Evolutionary conservation across 208 protist genomes (phyloP), one percentile per base, ranked within the genome.

Genomic region (Acanthamoeba castellanii): DNA sequence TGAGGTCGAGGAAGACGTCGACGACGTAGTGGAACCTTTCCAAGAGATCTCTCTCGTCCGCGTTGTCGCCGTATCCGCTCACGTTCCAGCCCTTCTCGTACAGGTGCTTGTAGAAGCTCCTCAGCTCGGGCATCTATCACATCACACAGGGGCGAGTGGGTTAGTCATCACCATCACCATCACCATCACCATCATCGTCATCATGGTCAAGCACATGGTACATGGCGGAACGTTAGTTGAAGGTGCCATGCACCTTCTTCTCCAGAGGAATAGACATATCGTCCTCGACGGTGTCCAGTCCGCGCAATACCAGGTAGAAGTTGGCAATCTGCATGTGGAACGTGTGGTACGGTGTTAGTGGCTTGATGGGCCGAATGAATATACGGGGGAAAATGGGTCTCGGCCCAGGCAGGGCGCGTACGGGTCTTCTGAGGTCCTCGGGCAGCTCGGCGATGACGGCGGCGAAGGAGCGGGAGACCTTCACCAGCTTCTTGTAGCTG

Each of bases 141-240:
- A 32, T 85, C 30, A 50, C 34, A 95, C 76, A 7, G 32, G 16
- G 13, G 50, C 47, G 81, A 66, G 76, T 25, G n/a, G 11, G n/a
- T 68, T 1, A 27, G 16, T 27, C 27, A 47, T 27, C 22, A 55
- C 42, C 74, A 34, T 30, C 20, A 9, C 13, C 74, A 47, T 84
- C 20, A 34, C 74, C 11, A 22, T 88, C 81, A n/a, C 59, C 82
- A 1, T 89, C 82, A 61, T 59, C n/a, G n/a, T 64, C 82, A 32
- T 59, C 0, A 30, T 37, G 34, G 34, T 42, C 34, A 0, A 89
- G 30, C 22, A 89, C 82, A 20, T 59, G 34, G n/a, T 61, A 89
- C 22, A 89, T 8, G 55, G 55, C 64, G 82, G 52, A 14, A 68
- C n/a, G 59, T 61, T 42, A 59, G 82, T 99, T 98, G 97, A 99